phyloP scores from a whole-genome alignment of 768 basidiomycete species.

The Chlorophyllum brunneum region DNA sequence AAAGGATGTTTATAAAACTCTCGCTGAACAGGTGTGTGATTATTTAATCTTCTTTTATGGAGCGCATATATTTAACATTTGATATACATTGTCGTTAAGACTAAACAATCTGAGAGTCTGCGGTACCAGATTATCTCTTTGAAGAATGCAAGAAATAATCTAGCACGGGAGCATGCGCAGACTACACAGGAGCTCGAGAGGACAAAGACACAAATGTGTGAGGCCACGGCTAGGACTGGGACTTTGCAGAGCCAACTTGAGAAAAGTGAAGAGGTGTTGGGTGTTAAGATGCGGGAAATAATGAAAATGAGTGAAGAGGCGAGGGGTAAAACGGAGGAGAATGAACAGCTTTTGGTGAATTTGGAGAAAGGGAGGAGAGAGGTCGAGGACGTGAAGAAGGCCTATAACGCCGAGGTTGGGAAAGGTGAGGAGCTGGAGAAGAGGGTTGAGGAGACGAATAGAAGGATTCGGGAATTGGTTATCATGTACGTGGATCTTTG shows the following conservation, averaged over 20 bases:
- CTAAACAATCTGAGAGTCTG: neutral
- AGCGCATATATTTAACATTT: neutral
- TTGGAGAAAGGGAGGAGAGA: neutral
- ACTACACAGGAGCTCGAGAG: neutral
- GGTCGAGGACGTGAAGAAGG: neutral
- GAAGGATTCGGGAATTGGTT: neutral
- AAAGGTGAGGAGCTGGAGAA: neutral
- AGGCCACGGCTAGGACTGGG: neutral
- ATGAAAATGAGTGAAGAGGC: neutral
- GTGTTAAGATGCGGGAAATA: neutral
- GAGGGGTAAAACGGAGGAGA: conserved; percentile 3
- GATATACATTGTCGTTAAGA: neutral
- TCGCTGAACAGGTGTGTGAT: conserved; percentile 3
- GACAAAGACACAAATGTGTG: neutral
- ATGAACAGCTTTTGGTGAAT: neutral
- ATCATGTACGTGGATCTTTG: neutral
- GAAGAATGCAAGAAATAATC: neutral
- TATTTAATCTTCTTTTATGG: neutral
- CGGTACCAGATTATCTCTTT: conserved; percentile 7
- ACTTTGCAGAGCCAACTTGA: neutral
- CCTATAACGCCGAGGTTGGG: conserved; percentile 1
- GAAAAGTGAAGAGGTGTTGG: neutral
- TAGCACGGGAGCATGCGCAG: neutral
- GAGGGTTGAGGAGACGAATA: neutral
- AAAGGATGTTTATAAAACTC: conserved; percentile 1